Conservation (phyloP, 441 rosid genomes). For the Gossypium davidsonii region DNA sequence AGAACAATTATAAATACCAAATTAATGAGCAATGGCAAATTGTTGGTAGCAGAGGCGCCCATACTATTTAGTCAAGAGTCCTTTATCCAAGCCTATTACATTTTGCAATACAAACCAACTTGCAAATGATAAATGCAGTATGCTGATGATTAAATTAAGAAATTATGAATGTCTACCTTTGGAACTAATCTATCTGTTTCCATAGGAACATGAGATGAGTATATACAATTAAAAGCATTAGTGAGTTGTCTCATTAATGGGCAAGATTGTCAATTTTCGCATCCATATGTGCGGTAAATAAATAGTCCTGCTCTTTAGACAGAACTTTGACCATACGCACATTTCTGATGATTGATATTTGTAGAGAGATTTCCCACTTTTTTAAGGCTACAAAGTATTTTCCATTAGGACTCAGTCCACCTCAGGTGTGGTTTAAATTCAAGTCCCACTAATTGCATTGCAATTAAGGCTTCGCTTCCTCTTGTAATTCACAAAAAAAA, state of each 20-base stretch:
- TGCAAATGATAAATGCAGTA: not conserved
- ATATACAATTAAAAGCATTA: not conserved
- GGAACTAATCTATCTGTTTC: not conserved
- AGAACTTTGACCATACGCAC: no score
- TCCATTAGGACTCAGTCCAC: no score
- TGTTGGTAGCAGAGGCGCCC: no score
- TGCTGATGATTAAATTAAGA: not conserved
- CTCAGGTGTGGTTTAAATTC: no score
- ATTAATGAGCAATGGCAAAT: no score
- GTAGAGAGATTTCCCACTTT: not conserved
- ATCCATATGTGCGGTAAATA: not conserved
- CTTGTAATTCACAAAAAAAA: no score
- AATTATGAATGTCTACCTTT: not conserved
- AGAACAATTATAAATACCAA: no score
- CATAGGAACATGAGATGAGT: not conserved
- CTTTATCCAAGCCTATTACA: not conserved
- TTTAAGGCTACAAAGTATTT: no score
- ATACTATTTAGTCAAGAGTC: no score
- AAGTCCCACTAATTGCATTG: no score
- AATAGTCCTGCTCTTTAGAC: not conserved
- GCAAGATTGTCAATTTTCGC: not conserved
- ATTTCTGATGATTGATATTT: no score
- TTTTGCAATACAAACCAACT: not conserved
- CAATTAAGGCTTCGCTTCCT: fast-evolving
- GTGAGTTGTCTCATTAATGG: not conserved